phyloP scores from a whole-genome alignment of 352 stramenopile species.

The Phytophthora fragariae region DNA sequence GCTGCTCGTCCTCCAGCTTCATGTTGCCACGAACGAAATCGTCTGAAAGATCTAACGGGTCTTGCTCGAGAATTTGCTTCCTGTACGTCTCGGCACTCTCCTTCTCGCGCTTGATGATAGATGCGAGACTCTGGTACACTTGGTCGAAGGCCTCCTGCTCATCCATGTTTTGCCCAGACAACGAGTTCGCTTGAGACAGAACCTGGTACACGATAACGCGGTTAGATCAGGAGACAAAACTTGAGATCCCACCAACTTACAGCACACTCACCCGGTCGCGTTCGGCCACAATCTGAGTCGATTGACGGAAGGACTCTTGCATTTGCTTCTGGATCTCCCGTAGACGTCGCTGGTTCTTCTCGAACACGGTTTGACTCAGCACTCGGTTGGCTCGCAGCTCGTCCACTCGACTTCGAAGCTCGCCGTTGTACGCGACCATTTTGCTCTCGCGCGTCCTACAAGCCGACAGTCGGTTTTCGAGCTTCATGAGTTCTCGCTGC shows the following conservation, averaged over 20 bases:
- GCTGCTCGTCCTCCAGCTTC: conserved; percentile 79
- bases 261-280: conserved; percentile 57
- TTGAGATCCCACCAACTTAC: neutral
- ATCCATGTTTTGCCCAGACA: conserved; percentile 75
- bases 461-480: conserved; percentile 79
- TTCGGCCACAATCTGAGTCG: conserved; percentile 76
- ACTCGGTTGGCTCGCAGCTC: conserved; percentile 69
- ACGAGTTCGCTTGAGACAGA: conserved; percentile 67
- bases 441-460: conserved; percentile 83
- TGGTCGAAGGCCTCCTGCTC: conserved; percentile 82
- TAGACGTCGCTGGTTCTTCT: conserved; percentile 83
- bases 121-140: conserved; percentile 73
- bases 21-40: conserved; percentile 81
- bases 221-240: too few species aligned
- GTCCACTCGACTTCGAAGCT: conserved; percentile 64
- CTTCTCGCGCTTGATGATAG: conserved; percentile 78
- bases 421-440: conserved; percentile 64
- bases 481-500: conserved; percentile 79
- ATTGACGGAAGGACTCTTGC: conserved; percentile 74
- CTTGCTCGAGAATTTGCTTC: conserved; percentile 81
- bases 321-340: conserved; percentile 81
- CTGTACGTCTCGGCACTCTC: conserved; percentile 80
- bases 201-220: conserved; percentile 39
- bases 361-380: conserved; percentile 76
- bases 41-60: conserved; percentile 69